Conservation (phyloP, 2,329 filamentous ascomycete genomes). For the Hypoxylon sp. region DNA sequence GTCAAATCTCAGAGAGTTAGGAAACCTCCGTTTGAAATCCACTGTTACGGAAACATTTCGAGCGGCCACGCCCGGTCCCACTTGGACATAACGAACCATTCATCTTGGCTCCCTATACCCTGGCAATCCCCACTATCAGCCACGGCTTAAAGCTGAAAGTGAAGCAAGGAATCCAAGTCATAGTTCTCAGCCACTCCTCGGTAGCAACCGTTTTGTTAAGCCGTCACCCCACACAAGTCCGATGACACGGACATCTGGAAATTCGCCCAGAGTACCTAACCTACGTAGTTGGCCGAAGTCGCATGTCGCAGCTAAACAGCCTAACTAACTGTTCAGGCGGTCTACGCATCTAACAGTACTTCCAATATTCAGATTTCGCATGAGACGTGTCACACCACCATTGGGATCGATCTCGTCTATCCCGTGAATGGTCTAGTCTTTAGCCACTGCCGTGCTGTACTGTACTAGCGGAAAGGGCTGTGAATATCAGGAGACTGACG, state of each 20-base stretch:
- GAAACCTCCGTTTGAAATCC: constrained; percentile 8
- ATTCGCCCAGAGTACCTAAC: neutral
- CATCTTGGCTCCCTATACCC: neutral
- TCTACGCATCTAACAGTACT: constrained; percentile 28
- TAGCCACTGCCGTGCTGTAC: constrained; percentile 17
- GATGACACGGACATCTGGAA: constrained; percentile 29
- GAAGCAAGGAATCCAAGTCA: neutral
- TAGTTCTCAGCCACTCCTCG: constrained; percentile 29
- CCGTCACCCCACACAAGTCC: constrained; percentile 40
- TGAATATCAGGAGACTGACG: constrained; percentile 38
- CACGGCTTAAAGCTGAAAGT: constrained; percentile 11
- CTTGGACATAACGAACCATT: constrained; percentile 3
- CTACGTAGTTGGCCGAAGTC: constrained; percentile 35
- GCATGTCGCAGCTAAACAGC: constrained; percentile 26
- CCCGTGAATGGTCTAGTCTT: constrained; percentile 29
- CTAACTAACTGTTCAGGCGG: constrained; percentile 28
- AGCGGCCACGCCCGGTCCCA: constrained; percentile 7
- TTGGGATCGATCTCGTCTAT: constrained; percentile 38
- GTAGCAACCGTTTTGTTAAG: constrained; percentile 21
- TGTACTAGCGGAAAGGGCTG: constrained; percentile 18
- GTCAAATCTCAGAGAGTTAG: neutral
- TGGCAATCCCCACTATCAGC: constrained; percentile 10
- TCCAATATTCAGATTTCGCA: constrained; percentile 34
- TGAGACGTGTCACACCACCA: constrained; percentile 45
- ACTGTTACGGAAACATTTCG: constrained; percentile 8